Conservation (phyloP, 495 filamentous ascomycete genomes). For the Apiosordaria backusii region DNA sequence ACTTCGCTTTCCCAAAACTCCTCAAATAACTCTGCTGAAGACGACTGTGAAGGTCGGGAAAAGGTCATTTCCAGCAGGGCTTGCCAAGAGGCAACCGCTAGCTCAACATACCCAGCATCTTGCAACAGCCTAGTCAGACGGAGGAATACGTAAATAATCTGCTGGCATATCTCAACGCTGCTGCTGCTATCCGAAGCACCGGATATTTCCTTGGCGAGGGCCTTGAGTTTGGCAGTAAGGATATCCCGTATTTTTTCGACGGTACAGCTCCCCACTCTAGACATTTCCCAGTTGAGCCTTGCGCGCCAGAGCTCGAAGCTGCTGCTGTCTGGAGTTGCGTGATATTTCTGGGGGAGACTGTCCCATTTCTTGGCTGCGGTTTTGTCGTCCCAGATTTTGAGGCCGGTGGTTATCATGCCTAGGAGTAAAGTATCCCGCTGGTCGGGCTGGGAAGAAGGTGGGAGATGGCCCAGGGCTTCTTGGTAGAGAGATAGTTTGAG, state of each 20-base stretch:
- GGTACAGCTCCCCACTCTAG: conserved; percentile 62
- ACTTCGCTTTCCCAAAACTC: conserved; percentile 87
- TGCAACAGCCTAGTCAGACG: conserved; percentile 67
- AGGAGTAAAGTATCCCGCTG: conserved; percentile 57
- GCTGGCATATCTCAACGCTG: conserved; percentile 34
- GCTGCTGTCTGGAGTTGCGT: conserved; percentile 1
- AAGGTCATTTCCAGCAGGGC: conserved; percentile 72
- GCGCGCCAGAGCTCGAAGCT: conserved; percentile 66
- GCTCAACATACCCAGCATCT: conserved; percentile 78
- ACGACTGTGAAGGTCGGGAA: conserved; percentile 45
- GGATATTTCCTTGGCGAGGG: conserved; percentile 39
- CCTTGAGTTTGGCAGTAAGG: conserved; percentile 54
- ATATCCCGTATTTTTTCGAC: conserved; percentile 59
- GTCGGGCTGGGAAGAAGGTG: conserved; percentile 30
- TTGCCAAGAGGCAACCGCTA: conserved; percentile 79
- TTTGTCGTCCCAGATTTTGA: conserved; percentile 65
- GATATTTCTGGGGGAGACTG: conserved; percentile 22
- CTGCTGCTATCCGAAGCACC: conserved; percentile 21
- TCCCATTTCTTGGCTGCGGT: conserved; percentile 63
- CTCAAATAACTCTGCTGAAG: conserved; percentile 29
- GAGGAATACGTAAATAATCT: conserved; percentile 70
- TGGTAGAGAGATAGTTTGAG: conserved; percentile 79
- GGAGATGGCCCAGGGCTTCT: conserved; percentile 62
- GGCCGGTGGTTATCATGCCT: conserved; percentile 67
- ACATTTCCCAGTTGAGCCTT: conserved; percentile 74